Percentiles rank a stretch among this genome's conserved stretches.
These are phyloP conservation scores for Colletotrichum sp. DNA, from an alignment of 2,329 filamentous ascomycete species.

Conservation along the genomic window DNA sequence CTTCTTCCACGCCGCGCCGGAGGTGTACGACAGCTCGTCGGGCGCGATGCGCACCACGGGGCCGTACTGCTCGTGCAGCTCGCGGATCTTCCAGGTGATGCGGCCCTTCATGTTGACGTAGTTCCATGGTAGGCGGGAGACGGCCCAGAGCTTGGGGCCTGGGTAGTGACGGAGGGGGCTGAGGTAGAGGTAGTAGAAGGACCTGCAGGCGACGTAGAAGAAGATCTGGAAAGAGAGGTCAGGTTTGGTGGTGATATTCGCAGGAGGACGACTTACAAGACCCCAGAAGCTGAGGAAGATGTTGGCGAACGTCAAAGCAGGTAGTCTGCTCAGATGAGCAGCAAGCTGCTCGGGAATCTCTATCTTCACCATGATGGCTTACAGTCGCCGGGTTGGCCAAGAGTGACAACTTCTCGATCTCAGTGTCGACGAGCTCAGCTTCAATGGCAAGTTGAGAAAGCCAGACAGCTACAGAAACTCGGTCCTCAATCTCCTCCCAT, in stretches of 20 bases:
- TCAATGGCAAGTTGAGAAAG: not conserved
- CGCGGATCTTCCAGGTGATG: not conserved
- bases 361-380: not conserved
- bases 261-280: not conserved
- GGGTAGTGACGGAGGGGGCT: conserved; percentile 32
- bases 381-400: not conserved
- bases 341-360: not conserved
- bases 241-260: not conserved
- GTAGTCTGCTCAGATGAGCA: not conserved
- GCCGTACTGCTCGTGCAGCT: conserved; percentile 28
- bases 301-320: not conserved
- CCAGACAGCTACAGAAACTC: not conserved
- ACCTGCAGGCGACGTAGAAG: not conserved
- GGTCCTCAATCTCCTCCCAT: not conserved
- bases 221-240: not conserved
- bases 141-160: conserved; percentile 31
- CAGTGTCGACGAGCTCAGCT: not conserved
- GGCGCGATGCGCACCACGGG: conserved; percentile 44
- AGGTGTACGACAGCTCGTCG: conserved; percentile 41
- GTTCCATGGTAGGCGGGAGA: conserved; percentile 4
- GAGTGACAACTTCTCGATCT: not conserved
- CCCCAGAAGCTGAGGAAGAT: not conserved
- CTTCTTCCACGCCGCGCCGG: conserved; percentile 39
- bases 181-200: conserved; percentile 22
- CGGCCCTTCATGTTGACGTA: conserved; percentile 1